phyloP scores from a whole-genome alignment of 192 early-diverging fungal genomes.

The Coemansia sp. region DNA sequence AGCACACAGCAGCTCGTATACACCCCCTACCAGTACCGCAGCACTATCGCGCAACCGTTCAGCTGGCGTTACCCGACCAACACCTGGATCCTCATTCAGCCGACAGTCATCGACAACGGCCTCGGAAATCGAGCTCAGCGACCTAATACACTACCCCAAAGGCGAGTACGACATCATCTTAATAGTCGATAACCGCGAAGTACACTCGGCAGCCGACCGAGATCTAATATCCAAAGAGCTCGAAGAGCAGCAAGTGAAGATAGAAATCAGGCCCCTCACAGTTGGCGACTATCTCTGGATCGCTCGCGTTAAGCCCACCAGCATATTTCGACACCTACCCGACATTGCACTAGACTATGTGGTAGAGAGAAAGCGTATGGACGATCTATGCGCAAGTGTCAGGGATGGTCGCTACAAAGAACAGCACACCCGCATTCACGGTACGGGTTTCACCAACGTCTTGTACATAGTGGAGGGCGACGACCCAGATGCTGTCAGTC shows the following conservation, averaged over 20 bases:
- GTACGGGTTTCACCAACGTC: slow-evolving; percentile 68
- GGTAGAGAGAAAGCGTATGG: slow-evolving; percentile 92
- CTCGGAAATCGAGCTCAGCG: slow-evolving; percentile 16
- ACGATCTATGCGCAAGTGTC: slow-evolving; percentile 88
- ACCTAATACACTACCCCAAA: slow-evolving; percentile 25
- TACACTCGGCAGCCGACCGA: slow-evolving; percentile 65
- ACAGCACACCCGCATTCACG: slow-evolving; percentile 82
- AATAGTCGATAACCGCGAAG: slow-evolving; percentile 82
- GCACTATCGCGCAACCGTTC: slow-evolving; percentile 3
- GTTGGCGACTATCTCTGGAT: slow-evolving; percentile 93
- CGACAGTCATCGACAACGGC: slow-evolving; percentile 28
- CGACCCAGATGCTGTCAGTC: slow-evolving; percentile 58
- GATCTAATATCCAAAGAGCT: slow-evolving; percentile 71
- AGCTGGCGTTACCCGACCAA: slow-evolving; percentile 8
- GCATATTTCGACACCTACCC: slow-evolving; percentile 15
- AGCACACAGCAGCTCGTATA: slow-evolving; percentile 3
- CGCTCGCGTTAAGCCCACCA: slow-evolving; percentile 55
- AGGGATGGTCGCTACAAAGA: slow-evolving; percentile 91
- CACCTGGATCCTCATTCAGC: slow-evolving; percentile 19
- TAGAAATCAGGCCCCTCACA: slow-evolving; percentile 63
- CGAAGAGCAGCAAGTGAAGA: slow-evolving; percentile 54
- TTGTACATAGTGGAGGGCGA: slow-evolving; percentile 89
- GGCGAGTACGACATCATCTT: slow-evolving; percentile 58
- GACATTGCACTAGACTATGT: slow-evolving; percentile 82
- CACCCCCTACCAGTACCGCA: not conserved